phyloP scores from a whole-genome alignment of 225 moss, liverwort and hornwort species.

The Ulota crispa region DNA sequence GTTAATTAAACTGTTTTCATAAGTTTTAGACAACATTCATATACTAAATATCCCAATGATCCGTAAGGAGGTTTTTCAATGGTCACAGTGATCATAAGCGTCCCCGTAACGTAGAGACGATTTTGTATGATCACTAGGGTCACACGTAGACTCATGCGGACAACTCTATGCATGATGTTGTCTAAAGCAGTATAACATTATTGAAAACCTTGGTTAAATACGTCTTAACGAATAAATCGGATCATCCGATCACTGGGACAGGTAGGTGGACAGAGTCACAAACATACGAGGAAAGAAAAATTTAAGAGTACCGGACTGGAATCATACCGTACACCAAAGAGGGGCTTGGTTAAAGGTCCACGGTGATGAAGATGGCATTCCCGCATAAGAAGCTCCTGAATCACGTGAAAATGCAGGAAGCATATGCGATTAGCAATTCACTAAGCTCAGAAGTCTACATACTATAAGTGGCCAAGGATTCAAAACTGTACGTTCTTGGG shows the following conservation, averaged over 20 bases:
- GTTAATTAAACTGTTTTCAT: too few species aligned
- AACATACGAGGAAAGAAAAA: neutral
- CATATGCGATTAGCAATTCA: neutral
- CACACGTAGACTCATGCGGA: too few species aligned
- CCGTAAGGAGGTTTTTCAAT: too few species aligned
- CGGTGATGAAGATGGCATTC: conserved; percentile 43
- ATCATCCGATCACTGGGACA: neutral
- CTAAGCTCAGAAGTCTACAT: neutral
- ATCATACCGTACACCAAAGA: conserved; percentile 83
- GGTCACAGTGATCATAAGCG: too few species aligned
- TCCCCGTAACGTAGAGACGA: too few species aligned
- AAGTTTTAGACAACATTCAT: too few species aligned
- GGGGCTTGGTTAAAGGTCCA: conserved; percentile 68
- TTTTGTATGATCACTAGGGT: too few species aligned
- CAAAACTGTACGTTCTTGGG: neutral
- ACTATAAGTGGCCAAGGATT: neutral
- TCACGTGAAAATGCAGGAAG: neutral
- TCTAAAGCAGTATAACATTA: neutral
- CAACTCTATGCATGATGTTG: too few species aligned
- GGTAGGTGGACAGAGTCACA: neutral
- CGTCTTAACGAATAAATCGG: neutral
- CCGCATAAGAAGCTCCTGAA: conserved; percentile 81
- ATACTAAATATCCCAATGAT: too few species aligned
- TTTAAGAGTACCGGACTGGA: neutral
- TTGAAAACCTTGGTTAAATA: neutral